Conservation (phyloP, 2,329 filamentous ascomycete genomes). For the Aotearoamyces nothofagi region DNA sequence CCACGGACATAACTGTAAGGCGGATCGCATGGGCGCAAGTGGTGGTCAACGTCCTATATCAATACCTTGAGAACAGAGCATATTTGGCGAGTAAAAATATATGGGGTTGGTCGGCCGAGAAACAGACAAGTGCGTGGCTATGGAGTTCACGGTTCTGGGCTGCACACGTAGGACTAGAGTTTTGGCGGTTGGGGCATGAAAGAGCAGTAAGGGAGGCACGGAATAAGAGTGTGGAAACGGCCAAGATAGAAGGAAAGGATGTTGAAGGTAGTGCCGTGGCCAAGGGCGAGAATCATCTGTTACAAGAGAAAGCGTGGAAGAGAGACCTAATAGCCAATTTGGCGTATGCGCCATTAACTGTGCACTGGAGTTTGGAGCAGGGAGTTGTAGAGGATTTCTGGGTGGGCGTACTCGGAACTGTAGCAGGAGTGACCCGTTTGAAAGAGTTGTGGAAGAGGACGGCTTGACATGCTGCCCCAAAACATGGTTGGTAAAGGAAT, state of each 20-base stretch:
- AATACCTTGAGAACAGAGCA: constrained; percentile 69
- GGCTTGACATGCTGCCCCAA: no score
- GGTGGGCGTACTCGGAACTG: constrained; percentile 40
- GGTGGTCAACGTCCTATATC: constrained; percentile 50
- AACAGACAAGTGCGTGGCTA: constrained; percentile 44
- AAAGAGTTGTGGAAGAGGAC: constrained; percentile 28
- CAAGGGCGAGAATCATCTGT: constrained; percentile 36
- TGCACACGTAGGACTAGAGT: constrained; percentile 61
- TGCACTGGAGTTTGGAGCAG: constrained; percentile 66
- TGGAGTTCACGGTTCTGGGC: constrained; percentile 75
- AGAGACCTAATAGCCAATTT: constrained; percentile 53
- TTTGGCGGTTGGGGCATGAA: constrained; percentile 39
- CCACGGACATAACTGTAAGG: constrained; percentile 27
- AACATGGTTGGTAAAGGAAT: no score
- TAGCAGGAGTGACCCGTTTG: constrained; percentile 29
- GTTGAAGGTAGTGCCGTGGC: constrained; percentile 43
- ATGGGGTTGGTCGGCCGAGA: constrained; percentile 38
- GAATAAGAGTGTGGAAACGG: constrained; percentile 11
- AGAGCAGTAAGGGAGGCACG: constrained; percentile 18
- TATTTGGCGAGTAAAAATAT: constrained; percentile 65
- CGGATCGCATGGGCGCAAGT: constrained; percentile 54
- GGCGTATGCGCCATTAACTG: constrained; percentile 66
- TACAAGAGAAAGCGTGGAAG: constrained; percentile 34
- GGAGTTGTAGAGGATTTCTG: constrained; percentile 44
- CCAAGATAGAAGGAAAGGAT: constrained; percentile 14